Percentiles rank a stretch among this genome's conserved stretches.
phyloP scores from a whole-genome alignment of 306 rosid genomes.

The Benincasa hispida region DNA sequence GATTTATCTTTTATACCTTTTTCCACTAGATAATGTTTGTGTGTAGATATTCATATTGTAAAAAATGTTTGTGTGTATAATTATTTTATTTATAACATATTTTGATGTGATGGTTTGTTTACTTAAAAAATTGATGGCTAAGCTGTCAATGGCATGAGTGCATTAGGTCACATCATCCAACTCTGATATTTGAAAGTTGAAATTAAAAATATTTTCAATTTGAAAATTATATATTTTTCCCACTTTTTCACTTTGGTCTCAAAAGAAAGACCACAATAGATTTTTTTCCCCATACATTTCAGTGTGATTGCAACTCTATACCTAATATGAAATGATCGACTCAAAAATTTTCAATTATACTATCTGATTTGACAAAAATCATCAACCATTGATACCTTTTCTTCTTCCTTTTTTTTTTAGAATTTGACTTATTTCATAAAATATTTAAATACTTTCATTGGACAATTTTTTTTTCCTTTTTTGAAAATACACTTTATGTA shows the following conservation, averaged over 20 bases:
- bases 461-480: no score
- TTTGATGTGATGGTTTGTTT: not conserved
- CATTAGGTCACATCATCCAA: constrained; percentile 1
- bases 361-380: not conserved
- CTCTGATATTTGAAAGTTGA: not conserved
- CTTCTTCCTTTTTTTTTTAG: no score
- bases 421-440: no score
- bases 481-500: no score
- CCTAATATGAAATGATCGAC: not conserved
- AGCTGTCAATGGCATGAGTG: not conserved
- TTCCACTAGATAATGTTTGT: no score
- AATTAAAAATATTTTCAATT: not conserved
- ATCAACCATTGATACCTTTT: not conserved
- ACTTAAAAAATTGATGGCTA: not conserved
- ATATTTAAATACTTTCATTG: no score
- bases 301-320: not conserved
- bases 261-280: not conserved
- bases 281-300: not conserved
- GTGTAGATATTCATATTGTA: no score
- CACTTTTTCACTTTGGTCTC: not conserved
- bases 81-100: not conserved
- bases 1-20: no score
- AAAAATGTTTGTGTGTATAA: not conserved
- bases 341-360: not conserved
- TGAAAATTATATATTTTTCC: not conserved